Evolutionary conservation across 176 grass and related monocot genomes (phyloP), one percentile per base, ranked within the genome.

Genomic region (Phragmites australis): DNA sequence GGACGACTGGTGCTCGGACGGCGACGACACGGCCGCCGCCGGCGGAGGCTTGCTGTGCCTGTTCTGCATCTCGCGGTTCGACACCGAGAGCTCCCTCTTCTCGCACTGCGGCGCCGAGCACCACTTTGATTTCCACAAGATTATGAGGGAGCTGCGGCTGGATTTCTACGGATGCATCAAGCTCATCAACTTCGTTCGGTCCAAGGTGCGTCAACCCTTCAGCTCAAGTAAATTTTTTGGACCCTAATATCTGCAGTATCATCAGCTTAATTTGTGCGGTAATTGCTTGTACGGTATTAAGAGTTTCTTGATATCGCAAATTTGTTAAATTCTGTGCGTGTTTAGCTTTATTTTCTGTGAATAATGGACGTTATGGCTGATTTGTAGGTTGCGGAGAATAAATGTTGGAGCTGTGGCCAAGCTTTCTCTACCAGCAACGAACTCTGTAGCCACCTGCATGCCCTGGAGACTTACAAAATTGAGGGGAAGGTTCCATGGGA

Each of bases 151-250:
- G 47, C 54, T 86, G 29, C 60, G 71, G 78, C 87, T 99, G 66
- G 90, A 91, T 86, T 99, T 99, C 67, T 99, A 99, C 80, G 88
- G 92, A 0, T 91, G 92, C 29, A 84, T 99, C 72, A 99, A 86
- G 86, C 90, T 95, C 62, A 78, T 95, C 54, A 99, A 99, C 71
- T 99, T 93, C 57, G 65, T 95, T 15, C 86, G 92, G 5, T 93
- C 81, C 75, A 90, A 93, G 92, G 96, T 99, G 13, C 21, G 57
- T 15, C 44, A 79, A 7, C 48, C 13, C 46, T 31, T 70, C 23
- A 63, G 1, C 12, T 44, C 10, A 1, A 51, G 13, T 58, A 6
- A 17, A 30, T 0, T 4, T 17, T 52, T 17, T 23, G 44, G 12
- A 7, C 0, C 56, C 49, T 49, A 53, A 5, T 71, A 6, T 7